A percentile compares a stretch with the other conserved stretches of the same genome.
Conservation (phyloP, 2,329 filamentous ascomycete species). For the Diaporthe citrichinensis region DNA sequence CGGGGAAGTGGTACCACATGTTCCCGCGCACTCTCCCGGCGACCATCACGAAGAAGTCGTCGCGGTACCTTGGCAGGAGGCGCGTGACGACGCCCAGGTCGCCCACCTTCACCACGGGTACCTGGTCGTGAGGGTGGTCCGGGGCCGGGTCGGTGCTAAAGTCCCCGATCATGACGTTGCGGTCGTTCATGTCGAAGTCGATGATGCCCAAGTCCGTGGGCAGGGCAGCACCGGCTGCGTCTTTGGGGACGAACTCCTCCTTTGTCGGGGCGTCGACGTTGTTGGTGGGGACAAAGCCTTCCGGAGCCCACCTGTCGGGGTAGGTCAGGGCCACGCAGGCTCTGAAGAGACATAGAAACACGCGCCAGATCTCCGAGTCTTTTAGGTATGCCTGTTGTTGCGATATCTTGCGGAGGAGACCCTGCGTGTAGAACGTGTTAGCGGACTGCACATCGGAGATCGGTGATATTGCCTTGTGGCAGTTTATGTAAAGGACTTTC, state of each 20-base stretch:
- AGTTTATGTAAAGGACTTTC: not conserved
- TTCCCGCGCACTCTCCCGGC: not conserved
- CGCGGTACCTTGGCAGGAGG: not conserved
- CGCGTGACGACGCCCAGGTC: constrained; percentile 13
- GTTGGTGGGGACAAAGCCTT: not conserved
- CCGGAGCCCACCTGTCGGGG: not conserved
- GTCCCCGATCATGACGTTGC: constrained; percentile 31
- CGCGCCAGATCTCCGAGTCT: constrained; percentile 11
- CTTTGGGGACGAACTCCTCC: constrained; percentile 12
- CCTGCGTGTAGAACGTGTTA: not conserved
- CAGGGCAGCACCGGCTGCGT: not conserved
- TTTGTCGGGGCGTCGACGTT: not conserved
- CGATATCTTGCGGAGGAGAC: constrained; percentile 30
- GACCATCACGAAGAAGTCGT: not conserved
- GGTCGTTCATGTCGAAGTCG: constrained; percentile 34
- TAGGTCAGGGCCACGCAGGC: constrained; percentile 31
- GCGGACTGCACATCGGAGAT: not conserved
- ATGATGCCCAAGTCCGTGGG: constrained; percentile 3
- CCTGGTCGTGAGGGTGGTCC: constrained; percentile 8
- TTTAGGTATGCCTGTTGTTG: not conserved
- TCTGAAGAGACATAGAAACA: constrained; percentile 31
- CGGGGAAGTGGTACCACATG: constrained; percentile 19
- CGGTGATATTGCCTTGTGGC: not conserved
- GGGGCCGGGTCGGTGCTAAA: not conserved
- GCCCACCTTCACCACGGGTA: constrained; percentile 24